A percentile compares a stretch with the other conserved stretches of the same genome.
Conservation (phyloP, 2,329 filamentous ascomycete species). For the Epichloe festucae region DNA sequence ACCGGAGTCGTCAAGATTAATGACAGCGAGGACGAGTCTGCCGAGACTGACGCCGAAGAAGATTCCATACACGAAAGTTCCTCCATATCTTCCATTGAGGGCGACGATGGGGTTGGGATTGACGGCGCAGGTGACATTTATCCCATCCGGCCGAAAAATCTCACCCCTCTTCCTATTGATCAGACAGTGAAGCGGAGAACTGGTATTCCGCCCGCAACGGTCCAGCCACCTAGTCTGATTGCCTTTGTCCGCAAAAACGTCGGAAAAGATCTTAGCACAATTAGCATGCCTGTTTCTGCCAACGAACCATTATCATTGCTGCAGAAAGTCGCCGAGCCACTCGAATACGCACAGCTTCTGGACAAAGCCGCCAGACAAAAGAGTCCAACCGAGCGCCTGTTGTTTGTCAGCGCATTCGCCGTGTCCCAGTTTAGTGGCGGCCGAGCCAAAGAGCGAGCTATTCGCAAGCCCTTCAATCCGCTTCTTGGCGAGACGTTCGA, state of each 20-base stretch:
- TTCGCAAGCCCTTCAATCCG: constrained; percentile 94
- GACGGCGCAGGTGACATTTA: constrained; percentile 54
- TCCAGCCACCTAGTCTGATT: constrained; percentile 79
- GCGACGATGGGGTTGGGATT: constrained; percentile 42
- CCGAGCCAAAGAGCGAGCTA: constrained; percentile 77
- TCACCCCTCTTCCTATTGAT: constrained; percentile 64
- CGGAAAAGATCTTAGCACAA: constrained; percentile 90
- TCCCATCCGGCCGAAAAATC: constrained; percentile 60
- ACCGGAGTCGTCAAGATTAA: constrained; percentile 63
- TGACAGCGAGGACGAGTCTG: constrained; percentile 52
- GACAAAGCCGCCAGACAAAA: constrained; percentile 57
- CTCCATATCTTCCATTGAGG: constrained; percentile 46
- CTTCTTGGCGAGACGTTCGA: constrained; percentile 94
- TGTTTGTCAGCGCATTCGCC: constrained; percentile 83
- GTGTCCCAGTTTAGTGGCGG: constrained; percentile 72
- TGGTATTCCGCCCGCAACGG: constrained; percentile 59
- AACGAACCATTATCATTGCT: constrained; percentile 86
- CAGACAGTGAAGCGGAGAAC: constrained; percentile 51
- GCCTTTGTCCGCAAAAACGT: constrained; percentile 94
- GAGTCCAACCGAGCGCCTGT: constrained; percentile 53
- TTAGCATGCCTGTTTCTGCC: constrained; percentile 92
- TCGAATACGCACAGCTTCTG: constrained; percentile 81
- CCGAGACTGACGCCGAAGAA: constrained; percentile 9
- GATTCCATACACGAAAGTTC: constrained; percentile 31
- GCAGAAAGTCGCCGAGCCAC: constrained; percentile 76